These are phyloP conservation scores for Nephelium lappaceum DNA, from an alignment of 345 rosid species.

Conservation along the genomic window DNA sequence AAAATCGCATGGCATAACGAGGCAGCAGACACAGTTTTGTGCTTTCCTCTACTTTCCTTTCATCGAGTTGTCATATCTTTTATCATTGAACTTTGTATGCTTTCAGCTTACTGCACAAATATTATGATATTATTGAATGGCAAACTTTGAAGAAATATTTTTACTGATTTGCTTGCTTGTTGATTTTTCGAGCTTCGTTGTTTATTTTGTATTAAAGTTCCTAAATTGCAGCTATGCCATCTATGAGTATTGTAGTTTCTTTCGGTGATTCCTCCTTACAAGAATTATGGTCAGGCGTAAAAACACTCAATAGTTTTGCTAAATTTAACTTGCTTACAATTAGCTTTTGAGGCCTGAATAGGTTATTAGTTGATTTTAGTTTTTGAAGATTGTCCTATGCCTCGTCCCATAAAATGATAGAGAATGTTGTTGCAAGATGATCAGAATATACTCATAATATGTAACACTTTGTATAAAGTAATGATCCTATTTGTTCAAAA, in stretches of 20 bases:
- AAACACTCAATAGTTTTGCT: neutral
- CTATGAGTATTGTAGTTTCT: neutral
- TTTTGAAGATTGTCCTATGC: too few species aligned
- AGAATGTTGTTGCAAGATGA: too few species aligned
- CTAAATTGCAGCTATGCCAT: neutral
- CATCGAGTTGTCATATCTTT: neutral
- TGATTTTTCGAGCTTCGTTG: neutral
- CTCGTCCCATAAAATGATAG: too few species aligned
- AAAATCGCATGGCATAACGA: neutral
- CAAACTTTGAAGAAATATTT: conserved; percentile 1
- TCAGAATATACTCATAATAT: too few species aligned
- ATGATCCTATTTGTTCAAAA: too few species aligned
- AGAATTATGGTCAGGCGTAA: neutral
- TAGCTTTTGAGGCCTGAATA: too few species aligned
- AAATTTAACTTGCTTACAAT: neutral
- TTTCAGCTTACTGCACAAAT: conserved; percentile 7
- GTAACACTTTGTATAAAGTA: too few species aligned
- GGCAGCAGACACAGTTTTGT: neutral
- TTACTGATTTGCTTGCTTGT: neutral
- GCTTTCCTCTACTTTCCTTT: conserved; percentile 2
- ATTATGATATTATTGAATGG: conserved; percentile 19
- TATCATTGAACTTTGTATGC: neutral
- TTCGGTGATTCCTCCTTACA: neutral
- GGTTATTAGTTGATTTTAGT: too few species aligned
- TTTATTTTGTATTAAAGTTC: neutral